A percentile compares a stretch with the other conserved stretches of the same genome.
Conservation (phyloP, 2,329 filamentous ascomycete species). For the Ophiocordyceps robertsii region DNA sequence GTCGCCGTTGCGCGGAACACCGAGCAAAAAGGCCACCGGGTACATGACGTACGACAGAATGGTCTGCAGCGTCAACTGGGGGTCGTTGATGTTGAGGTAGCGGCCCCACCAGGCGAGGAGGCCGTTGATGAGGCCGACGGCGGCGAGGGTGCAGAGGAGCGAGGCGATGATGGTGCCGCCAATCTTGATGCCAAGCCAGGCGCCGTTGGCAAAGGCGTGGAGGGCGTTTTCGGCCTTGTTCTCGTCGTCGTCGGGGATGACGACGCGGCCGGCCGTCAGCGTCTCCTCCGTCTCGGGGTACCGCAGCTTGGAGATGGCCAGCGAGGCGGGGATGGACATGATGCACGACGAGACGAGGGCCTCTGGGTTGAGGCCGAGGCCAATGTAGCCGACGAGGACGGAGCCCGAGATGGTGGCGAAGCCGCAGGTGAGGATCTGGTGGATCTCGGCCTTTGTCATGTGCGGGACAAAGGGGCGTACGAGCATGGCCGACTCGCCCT, state of each 20-base stretch:
- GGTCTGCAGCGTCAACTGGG: slow-evolving; percentile 56
- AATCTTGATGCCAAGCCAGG: slow-evolving; percentile 78
- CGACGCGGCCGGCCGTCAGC: slow-evolving; percentile 66
- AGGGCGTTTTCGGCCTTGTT: slow-evolving; percentile 66
- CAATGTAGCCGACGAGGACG: slow-evolving; percentile 75
- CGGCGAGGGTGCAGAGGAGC: slow-evolving; percentile 71
- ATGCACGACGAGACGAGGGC: slow-evolving; percentile 84
- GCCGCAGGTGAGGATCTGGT: slow-evolving; percentile 85
- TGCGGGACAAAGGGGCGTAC: slow-evolving; percentile 78
- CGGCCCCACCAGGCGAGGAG: slow-evolving; percentile 73
- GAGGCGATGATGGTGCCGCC: slow-evolving; percentile 70
- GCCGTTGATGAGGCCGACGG: slow-evolving; percentile 61
- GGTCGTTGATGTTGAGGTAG: slow-evolving; percentile 60
- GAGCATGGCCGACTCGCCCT: slow-evolving; percentile 88
- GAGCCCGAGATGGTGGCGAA: slow-evolving; percentile 88
- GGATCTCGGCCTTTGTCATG: slow-evolving; percentile 75
- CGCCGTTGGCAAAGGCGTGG: slow-evolving; percentile 73
- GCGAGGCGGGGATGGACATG: slow-evolving; percentile 87
- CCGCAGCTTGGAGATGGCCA: slow-evolving; percentile 79
- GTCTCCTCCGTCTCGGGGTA: slow-evolving; percentile 83
- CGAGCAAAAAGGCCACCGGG: slow-evolving; percentile 68
- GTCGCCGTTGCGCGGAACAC: slow-evolving; percentile 50
- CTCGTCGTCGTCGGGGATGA: slow-evolving; percentile 69
- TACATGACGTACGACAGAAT: slow-evolving; percentile 69
- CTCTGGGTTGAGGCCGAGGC: slow-evolving; percentile 69